Conservation (phyloP, 352 stramenopile species). For the Phytophthora pinifolia region DNA sequence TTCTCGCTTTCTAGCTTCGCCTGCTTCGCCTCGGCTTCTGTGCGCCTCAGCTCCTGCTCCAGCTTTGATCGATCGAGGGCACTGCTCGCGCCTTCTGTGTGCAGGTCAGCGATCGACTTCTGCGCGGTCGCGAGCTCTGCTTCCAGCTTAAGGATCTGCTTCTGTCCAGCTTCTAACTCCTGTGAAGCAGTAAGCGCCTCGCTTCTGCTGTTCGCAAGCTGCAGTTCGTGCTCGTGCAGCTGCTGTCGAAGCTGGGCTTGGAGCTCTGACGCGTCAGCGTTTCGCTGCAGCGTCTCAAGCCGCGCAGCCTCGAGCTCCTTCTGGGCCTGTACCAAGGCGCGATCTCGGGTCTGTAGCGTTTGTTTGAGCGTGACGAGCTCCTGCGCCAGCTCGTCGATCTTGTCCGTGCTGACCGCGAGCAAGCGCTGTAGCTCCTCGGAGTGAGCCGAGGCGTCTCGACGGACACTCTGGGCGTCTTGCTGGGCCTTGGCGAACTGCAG, state of each 20-base stretch:
- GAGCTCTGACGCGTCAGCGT: constrained; percentile 37
- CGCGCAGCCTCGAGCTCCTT: constrained; percentile 48
- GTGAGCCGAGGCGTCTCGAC: constrained; percentile 47
- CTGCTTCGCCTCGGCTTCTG: constrained; percentile 22
- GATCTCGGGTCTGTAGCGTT: constrained; percentile 40
- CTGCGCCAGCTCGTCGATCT: constrained; percentile 45
- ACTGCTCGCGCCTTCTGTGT: constrained; percentile 18
- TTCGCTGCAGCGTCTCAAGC: constrained; percentile 46
- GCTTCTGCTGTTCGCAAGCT: constrained; percentile 35
- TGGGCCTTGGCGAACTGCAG: constrained; percentile 47
- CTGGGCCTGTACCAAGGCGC: constrained; percentile 36
- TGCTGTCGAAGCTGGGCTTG: constrained; percentile 38
- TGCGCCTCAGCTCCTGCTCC: constrained; percentile 30
- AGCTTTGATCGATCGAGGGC: constrained; percentile 19
- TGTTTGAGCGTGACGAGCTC: constrained; percentile 42
- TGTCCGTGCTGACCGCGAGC: constrained; percentile 35
- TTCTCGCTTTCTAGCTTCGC: constrained; percentile 16
- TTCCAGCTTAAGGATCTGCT: constrained; percentile 41
- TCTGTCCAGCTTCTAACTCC: constrained; percentile 24
- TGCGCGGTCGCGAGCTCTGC: constrained; percentile 32
- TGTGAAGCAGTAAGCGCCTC: constrained; percentile 31
- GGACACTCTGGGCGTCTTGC: constrained; percentile 51
- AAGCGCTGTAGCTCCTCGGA: constrained; percentile 46
- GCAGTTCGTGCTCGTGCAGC: constrained; percentile 37
- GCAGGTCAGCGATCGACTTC: constrained; percentile 17